Base-by-base conservation (phyloP, 208 protist species). In the Herpetomonas samuelpessoai region DNA sequence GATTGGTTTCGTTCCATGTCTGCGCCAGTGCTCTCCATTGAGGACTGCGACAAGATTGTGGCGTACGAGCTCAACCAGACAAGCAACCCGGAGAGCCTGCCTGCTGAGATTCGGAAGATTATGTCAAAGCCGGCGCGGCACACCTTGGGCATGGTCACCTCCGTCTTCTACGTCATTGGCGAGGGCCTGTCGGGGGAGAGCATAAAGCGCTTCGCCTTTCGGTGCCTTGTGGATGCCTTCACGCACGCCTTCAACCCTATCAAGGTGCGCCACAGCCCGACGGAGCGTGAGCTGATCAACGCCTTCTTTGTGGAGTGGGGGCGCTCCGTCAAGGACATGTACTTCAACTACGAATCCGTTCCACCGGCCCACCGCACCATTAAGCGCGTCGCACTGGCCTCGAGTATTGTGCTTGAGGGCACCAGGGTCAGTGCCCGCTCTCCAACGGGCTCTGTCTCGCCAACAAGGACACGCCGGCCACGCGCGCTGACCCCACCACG, bases 1-100 rank as follows among this genome's bases (percentile, higher is more conserved):
- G 83, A 90, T 54, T 94, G 88, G 84, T 94, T 90, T 59, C 75
- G 84, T 46, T 79, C 72, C 51, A 71, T 82, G 69, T 79, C 81
- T 19, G 52, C 72, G 2, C 87, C 87, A 14, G 84, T 59, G 28
- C 68, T 94, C 62, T 79, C 74, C 28, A 67, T 68, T 21, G 70
- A 85, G 48, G 67, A 70, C 21, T 85, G 83, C 63, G 74, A 87
- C 55, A 58, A 70, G 29, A 86, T 91, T 31, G 71, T 89, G 22
- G 71, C 71, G 29, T 81, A 71, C 68, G 76, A 81, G 71, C 74
- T 74, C 24, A 62, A 61, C 26, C 56, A 47, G 35, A 65, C 75
- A 29, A 57, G 52, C 29, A 71, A 76, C 47, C 68, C 67, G 51
- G 70, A 72, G 22, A 49, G 68, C 0, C 44, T 89, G 56, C 65